Conservation (phyloP, 148 eudicot species). For the Amaranthus palmeri region DNA sequence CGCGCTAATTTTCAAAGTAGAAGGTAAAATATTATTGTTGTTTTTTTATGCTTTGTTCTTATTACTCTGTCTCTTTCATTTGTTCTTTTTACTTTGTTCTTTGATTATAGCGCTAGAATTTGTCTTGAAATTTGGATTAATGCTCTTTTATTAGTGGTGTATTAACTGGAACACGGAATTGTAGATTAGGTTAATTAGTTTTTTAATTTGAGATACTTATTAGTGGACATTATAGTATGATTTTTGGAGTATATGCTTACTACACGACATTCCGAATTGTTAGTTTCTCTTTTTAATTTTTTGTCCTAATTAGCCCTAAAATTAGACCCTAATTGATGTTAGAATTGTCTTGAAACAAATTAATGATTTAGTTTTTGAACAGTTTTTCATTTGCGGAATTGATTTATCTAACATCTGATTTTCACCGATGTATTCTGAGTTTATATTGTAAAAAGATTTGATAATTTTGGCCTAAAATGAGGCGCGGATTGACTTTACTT, state of each 20-base stretch:
- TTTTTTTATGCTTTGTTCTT: neutral
- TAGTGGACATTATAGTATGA: conserved; percentile 5
- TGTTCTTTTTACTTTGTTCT: conserved; percentile 4
- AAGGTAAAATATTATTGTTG: neutral
- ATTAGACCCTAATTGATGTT: too few species aligned
- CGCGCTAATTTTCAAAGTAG: neutral
- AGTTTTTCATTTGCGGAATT: too few species aligned
- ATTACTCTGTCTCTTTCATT: neutral
- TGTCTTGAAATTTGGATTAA: neutral
- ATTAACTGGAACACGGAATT: conserved; percentile 11
- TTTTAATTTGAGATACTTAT: neutral
- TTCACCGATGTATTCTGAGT: too few species aligned
- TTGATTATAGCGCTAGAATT: neutral
- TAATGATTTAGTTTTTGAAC: too few species aligned
- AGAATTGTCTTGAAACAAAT: too few species aligned
- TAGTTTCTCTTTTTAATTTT: neutral
- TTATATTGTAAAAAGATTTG: too few species aligned
- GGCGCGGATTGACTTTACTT: too few species aligned
- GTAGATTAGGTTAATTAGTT: neutral
- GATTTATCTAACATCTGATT: too few species aligned
- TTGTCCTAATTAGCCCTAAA: too few species aligned
- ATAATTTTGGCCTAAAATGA: too few species aligned
- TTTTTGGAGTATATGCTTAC: neutral
- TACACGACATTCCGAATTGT: neutral
- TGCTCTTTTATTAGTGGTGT: conserved; percentile 7